These are phyloP conservation scores for Aphanomyces invadans DNA, from an alignment of 352 stramenopile species.

Conservation along the genomic window DNA sequence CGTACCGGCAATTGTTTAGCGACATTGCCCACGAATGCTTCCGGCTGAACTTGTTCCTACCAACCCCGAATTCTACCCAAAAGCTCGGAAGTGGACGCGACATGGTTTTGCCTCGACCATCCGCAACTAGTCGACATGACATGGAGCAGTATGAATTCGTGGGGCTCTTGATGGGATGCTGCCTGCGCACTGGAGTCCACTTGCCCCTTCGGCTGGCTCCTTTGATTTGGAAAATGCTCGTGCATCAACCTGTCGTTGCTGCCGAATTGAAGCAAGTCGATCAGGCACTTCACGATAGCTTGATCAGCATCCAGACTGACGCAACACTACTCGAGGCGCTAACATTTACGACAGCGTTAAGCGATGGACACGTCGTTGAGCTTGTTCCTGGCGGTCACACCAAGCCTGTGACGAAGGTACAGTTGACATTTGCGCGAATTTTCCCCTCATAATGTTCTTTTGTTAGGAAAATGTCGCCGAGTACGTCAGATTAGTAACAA, in stretches of 20 bases:
- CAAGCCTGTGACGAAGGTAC: conserved; percentile 48
- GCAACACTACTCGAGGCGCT: conserved; percentile 12
- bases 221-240: conserved; percentile 72
- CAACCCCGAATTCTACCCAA: conserved; percentile 61
- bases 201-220: conserved; percentile 63
- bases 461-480: conserved; percentile 50
- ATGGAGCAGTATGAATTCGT: conserved; percentile 74
- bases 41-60: conserved; percentile 43
- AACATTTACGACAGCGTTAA: conserved; percentile 60
- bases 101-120: conserved; percentile 51
- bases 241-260: conserved; percentile 56
- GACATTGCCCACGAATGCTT: conserved; percentile 67
- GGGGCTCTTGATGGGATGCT: conserved; percentile 68
- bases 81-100: conserved; percentile 68
- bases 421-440: background rate
- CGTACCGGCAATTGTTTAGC: conserved; percentile 74
- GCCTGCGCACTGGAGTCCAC: conserved; percentile 61
- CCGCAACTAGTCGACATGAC: conserved; percentile 43
- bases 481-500: conserved; percentile 55
- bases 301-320: conserved; percentile 30
- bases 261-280: conserved; percentile 59
- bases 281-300: conserved; percentile 44
- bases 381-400: conserved; percentile 40
- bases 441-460: no score
- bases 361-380: conserved; percentile 56